Percentiles rank a stretch among this genome's conserved stretches.
Conservation (phyloP, 2,329 filamentous ascomycete species). For the Monosporascus sp. region DNA sequence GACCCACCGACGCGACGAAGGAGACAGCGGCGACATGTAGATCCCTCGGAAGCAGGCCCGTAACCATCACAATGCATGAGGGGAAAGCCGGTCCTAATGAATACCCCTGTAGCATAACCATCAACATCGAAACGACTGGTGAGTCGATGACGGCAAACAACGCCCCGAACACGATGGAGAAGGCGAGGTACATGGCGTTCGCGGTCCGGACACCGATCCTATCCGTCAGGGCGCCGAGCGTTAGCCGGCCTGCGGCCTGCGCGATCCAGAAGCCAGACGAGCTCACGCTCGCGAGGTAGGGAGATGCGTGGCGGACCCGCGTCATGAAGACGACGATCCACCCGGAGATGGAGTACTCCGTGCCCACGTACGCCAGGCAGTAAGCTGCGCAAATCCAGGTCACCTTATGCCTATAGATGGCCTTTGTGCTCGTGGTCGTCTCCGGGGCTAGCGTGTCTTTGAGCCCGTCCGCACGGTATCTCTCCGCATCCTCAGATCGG, state of each 20-base stretch:
- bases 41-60: constrained; percentile 30
- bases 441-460: background rate
- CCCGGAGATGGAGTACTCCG: constrained; percentile 38
- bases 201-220: constrained; percentile 23
- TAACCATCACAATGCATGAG: constrained; percentile 33
- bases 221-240: constrained; percentile 27
- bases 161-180: constrained; percentile 13
- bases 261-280: constrained; percentile 40
- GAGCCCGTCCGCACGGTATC: constrained; percentile 23
- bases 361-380: constrained; percentile 39
- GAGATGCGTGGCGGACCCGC: constrained; percentile 31
- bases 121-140: constrained; percentile 20
- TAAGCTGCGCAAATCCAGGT: constrained; percentile 38
- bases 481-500: constrained; percentile 26
- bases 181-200: constrained; percentile 19
- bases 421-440: background rate
- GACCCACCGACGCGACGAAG: constrained; percentile 38
- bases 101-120: constrained; percentile 31
- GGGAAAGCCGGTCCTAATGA: constrained; percentile 37
- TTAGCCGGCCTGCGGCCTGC: constrained; percentile 35
- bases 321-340: constrained; percentile 43
- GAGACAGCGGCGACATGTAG: constrained; percentile 38
- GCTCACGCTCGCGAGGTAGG: constrained; percentile 32
- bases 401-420: constrained; percentile 27
- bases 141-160: constrained; percentile 12